Evolutionary conservation across 2,329 filamentous ascomycete genomes (phyloP).

Genomic region (Arthroderma sp.): DNA sequence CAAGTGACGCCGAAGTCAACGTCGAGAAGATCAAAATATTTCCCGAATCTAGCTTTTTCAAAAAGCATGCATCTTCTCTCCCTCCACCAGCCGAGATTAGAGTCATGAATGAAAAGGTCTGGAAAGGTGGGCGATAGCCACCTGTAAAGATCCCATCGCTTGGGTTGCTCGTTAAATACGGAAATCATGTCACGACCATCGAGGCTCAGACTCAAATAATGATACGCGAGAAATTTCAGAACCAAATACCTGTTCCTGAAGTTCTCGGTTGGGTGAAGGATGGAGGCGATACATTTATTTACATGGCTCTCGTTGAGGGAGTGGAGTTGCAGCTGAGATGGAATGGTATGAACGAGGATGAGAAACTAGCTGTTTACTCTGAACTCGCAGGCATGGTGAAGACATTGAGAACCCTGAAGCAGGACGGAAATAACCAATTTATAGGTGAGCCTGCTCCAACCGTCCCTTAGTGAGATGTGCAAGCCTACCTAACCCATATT

Average conservation of each 20-base stretch:
- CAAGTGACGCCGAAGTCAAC: too few species aligned
- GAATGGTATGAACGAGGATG: constrained; percentile 12
- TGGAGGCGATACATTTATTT: constrained; percentile 14
- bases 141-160: constrained; percentile 22
- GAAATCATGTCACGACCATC: constrained; percentile 17
- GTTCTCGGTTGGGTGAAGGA: constrained; percentile 16
- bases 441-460: constrained; percentile 13
- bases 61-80: constrained; percentile 13
- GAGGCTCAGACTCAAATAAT: constrained; percentile 20
- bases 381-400: constrained; percentile 19
- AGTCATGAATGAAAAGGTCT: constrained; percentile 15
- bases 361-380: constrained; percentile 18
- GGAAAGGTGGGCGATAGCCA: constrained; percentile 13
- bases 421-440: constrained; percentile 8
- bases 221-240: constrained; percentile 16
- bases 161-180: constrained; percentile 25
- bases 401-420: constrained; percentile 9
- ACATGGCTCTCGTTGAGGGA: constrained; percentile 16
- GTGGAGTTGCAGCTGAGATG: constrained; percentile 15
- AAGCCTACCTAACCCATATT: not conserved
- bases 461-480: not conserved
- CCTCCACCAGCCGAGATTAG: constrained; percentile 20
- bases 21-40: constrained; percentile 2
- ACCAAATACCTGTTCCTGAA: constrained; percentile 15
- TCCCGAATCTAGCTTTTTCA: constrained; percentile 14